Base-by-base conservation (phyloP, 75 land plant genomes). In the Chamaecyparis obtusa region DNA sequence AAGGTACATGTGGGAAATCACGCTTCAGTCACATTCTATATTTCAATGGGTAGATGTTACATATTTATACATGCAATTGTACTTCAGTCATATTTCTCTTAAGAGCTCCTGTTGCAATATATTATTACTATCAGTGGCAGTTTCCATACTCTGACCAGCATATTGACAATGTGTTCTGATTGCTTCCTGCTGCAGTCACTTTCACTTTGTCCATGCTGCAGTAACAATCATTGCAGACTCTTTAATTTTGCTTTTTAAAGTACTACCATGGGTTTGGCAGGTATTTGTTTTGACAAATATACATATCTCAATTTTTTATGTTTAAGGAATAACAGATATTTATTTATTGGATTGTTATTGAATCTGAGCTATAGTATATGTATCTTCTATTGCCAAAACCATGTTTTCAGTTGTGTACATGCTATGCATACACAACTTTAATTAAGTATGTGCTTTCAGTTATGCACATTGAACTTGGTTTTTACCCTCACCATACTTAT, bases 251-350 rank as follows among this genome's bases (percentile, higher is more conserved):
- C 87, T 88, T 51, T 91, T 90, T 85, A 92, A 93, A 0, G 75
- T 93, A 43, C 86, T 98, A 79, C 99, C 99, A 48, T 98, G 96
- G 99, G 85, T 95, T 88, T 98, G 99, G 99, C 91, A 93, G 97
- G 99, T 96, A 43, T 87, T 24, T 56, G 33, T 72, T 17, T 4
- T 49, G 86, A 57, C 37, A 35, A 1, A 81, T 27, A 81, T 44
- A 27, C 44, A 2, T 17, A 24, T 27, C 24, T 17, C 19, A 78
- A 41, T 1, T 78, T 41, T 19, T 19, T 19, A 78, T 19, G 39
- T 39, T 77, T 21, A 78, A 32, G 43, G 43, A 37, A 78, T 17
- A 2, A 78, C 21, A 6, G 44, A 17, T 78, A 43, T 78, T 6
- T 39, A 78, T 1, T 37, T 78, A 39, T 32, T 37, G 24, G 41